Conservation (phyloP, 352 stramenopile genomes). For the Phytophthora citricola region DNA sequence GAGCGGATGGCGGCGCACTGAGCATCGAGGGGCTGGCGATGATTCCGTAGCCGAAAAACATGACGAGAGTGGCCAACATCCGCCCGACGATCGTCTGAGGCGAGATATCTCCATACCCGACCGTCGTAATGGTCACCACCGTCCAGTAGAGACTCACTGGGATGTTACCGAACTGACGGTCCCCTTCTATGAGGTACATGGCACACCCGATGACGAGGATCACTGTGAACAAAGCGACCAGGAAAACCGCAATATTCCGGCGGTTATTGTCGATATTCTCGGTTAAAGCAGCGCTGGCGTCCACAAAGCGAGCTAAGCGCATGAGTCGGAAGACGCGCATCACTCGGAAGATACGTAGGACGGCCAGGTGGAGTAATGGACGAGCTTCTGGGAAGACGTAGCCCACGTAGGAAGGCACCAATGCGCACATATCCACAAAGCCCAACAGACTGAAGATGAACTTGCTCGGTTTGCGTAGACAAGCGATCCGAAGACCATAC, state of each 20-base stretch:
- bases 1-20: constrained; percentile 22
- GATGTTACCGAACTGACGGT: constrained; percentile 82
- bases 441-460: constrained; percentile 79
- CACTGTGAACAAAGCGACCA: constrained; percentile 75
- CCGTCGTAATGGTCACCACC: constrained; percentile 86
- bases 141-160: constrained; percentile 87
- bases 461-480: constrained; percentile 61
- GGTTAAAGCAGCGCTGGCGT: constrained; percentile 68
- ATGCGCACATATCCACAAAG: constrained; percentile 76
- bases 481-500: constrained; percentile 72
- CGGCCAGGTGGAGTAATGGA: constrained; percentile 72
- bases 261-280: constrained; percentile 87
- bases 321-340: constrained; percentile 84
- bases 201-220: constrained; percentile 83
- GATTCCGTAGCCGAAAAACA: constrained; percentile 87
- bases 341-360: constrained; percentile 82
- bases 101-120: constrained; percentile 85
- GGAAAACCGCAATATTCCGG: constrained; percentile 77
- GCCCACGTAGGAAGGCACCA: constrained; percentile 82
- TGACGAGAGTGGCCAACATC: constrained; percentile 79
- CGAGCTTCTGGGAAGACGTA: constrained; percentile 68
- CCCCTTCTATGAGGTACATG: constrained; percentile 87
- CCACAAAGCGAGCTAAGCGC: constrained; percentile 74
- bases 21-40: constrained; percentile 81
- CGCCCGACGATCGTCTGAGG: constrained; percentile 78